These are phyloP conservation scores for Oryza glaberrima DNA, from an alignment of 176 grass and related monocot species.

Conservation along the genomic window DNA sequence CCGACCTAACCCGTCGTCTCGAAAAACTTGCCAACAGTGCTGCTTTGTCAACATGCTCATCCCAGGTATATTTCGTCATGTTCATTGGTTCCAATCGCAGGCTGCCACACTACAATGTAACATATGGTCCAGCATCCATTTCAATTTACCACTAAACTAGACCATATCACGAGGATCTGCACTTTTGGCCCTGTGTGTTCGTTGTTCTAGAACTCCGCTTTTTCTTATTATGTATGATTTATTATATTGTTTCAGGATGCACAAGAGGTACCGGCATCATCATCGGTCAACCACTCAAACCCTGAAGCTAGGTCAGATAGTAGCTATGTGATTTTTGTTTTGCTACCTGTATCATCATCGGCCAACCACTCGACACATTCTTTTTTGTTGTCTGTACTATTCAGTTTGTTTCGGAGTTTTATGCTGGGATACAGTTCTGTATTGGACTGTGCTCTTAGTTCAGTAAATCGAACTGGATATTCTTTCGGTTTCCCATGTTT, in stretches of 20 bases:
- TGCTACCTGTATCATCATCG: background rate
- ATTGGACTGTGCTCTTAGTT: too few species aligned
- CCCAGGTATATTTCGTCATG: background rate
- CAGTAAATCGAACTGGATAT: too few species aligned
- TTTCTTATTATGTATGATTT: background rate
- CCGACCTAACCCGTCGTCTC: constrained; percentile 6
- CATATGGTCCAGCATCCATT: too few species aligned
- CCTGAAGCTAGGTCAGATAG: background rate
- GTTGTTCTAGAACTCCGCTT: background rate
- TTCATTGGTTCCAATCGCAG: too few species aligned
- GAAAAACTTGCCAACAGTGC: background rate
- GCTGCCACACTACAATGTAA: too few species aligned
- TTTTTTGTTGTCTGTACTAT: too few species aligned
- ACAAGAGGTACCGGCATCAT: background rate
- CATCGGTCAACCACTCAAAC: background rate
- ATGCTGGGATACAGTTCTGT: too few species aligned
- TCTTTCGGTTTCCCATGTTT: too few species aligned
- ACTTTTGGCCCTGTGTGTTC: background rate
- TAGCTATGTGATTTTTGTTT: background rate
- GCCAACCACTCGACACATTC: too few species aligned
- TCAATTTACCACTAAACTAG: too few species aligned
- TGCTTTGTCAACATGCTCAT: background rate
- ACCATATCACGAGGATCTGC: too few species aligned
- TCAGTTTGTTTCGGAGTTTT: too few species aligned
- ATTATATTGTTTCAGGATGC: background rate